Conservation (phyloP, 1,139 yeast species). For the Zygosaccharomyces pseudobailii region DNA sequence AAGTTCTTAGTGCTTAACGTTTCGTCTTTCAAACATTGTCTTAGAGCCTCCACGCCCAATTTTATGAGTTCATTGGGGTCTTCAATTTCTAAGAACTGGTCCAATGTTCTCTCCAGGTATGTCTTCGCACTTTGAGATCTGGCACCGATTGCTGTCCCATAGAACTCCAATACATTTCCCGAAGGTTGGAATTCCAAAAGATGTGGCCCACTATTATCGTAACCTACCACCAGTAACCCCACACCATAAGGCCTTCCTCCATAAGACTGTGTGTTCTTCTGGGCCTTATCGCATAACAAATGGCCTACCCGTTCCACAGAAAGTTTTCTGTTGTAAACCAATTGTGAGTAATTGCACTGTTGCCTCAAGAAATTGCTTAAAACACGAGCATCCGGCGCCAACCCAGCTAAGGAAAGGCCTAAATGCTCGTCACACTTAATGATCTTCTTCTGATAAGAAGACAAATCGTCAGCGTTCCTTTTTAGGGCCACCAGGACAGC, state of each 20-base stretch:
- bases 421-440: constrained; percentile 88
- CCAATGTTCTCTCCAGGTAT: constrained; percentile 80
- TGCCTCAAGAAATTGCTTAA: constrained; percentile 83
- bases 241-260: constrained; percentile 98
- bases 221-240: constrained; percentile 86
- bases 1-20: constrained; percentile 82
- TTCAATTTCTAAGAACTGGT: constrained; percentile 54
- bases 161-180: constrained; percentile 86
- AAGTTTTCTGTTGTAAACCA: constrained; percentile 85
- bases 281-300: constrained; percentile 93
- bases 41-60: constrained; percentile 84
- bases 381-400: constrained; percentile 97
- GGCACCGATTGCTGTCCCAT: constrained; percentile 96
- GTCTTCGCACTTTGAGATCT: constrained; percentile 98
- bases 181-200: constrained; percentile 93
- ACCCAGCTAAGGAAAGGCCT: constrained; percentile 94
- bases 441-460: constrained; percentile 92
- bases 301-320: constrained; percentile 80
- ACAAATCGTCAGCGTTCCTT: constrained; percentile 94
- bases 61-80: constrained; percentile 70
- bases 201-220: constrained; percentile 92
- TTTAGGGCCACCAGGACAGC: constrained; percentile 92
- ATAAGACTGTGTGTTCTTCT: constrained; percentile 89
- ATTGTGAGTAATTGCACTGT: constrained; percentile 82
- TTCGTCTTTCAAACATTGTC: constrained; percentile 94